Evolutionary conservation across 257 asterid species (phyloP).

Genomic region (Nicotiana benthamiana): DNA sequence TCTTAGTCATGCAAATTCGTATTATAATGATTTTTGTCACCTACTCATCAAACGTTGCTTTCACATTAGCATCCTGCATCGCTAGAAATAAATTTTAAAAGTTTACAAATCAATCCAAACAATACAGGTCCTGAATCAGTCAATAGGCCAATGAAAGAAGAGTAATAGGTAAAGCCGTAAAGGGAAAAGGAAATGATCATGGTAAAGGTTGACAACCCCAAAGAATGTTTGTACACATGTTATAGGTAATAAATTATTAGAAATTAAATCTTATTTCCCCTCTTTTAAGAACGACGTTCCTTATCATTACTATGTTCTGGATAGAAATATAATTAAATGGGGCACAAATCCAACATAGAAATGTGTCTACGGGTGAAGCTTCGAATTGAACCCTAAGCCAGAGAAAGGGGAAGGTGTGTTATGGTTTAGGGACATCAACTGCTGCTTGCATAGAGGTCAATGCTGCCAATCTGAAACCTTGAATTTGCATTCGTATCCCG

Average conservation of each 20-base stretch:
- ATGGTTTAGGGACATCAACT: conserved; percentile 1
- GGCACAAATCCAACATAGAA: background rate
- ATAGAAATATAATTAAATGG: background rate
- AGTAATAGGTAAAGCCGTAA: too few relatives aligned
- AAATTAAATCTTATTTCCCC: background rate
- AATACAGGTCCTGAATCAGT: background rate
- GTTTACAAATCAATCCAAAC: background rate
- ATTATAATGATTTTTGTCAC: too few relatives aligned
- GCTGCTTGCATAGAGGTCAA: conserved; percentile 52
- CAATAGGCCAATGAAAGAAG: background rate
- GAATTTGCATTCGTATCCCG: conserved; percentile 58
- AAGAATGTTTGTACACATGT: background rate
- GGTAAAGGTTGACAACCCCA: background rate
- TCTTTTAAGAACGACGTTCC: background rate
- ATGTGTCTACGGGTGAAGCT: background rate
- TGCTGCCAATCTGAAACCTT: conserved; percentile 86
- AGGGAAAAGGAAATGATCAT: background rate
- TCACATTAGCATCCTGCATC: background rate
- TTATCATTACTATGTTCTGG: background rate
- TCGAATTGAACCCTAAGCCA: background rate
- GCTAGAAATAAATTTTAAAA: background rate
- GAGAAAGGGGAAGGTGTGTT: background rate
- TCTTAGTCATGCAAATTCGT: too few relatives aligned
- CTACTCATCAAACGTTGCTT: too few relatives aligned
- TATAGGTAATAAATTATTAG: background rate